Percentiles rank a stretch among this genome's conserved stretches.
phyloP scores from a whole-genome alignment of 139 green algal species.

The Chlamydomonas schloesseri region DNA sequence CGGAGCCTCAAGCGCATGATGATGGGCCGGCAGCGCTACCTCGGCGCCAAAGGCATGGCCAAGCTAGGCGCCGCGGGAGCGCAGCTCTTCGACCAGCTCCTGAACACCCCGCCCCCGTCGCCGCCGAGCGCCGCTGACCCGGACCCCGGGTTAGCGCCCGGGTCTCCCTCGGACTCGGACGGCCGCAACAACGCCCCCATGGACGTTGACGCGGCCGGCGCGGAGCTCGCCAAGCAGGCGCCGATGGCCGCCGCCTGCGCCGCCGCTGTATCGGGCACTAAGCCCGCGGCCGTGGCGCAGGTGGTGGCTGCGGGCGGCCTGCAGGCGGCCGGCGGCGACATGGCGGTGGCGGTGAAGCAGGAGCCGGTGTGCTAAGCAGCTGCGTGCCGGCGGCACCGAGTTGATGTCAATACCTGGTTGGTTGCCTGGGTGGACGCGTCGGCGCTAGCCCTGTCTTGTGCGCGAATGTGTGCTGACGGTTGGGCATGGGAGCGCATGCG shows the following conservation, averaged over 20 bases:
- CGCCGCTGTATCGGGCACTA: background rate
- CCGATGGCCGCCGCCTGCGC: too few species aligned
- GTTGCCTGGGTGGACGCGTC: too few species aligned
- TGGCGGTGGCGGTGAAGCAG: background rate
- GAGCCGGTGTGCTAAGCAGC: background rate
- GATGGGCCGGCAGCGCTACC: conserved; percentile 18
- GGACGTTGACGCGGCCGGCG: background rate
- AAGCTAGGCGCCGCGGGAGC: background rate
- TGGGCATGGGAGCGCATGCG: too few species aligned
- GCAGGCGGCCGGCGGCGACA: too few species aligned
- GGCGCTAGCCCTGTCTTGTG: too few species aligned
- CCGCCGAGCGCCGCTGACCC: background rate
- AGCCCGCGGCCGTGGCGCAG: background rate
- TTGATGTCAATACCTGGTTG: too few species aligned
- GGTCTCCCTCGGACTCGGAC: too few species aligned
- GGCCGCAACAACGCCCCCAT: background rate
- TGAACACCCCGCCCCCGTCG: too few species aligned
- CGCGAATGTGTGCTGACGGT: too few species aligned
- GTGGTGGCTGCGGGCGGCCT: background rate
- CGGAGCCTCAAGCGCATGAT: conserved; percentile 31
- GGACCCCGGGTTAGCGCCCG: background rate
- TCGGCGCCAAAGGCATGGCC: background rate
- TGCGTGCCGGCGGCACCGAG: too few species aligned
- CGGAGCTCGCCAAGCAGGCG: background rate
- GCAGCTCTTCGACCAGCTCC: too few species aligned